Evolutionary conservation across 2,329 filamentous ascomycete species (phyloP).

Genomic region (Alternaria metachromatica): DNA sequence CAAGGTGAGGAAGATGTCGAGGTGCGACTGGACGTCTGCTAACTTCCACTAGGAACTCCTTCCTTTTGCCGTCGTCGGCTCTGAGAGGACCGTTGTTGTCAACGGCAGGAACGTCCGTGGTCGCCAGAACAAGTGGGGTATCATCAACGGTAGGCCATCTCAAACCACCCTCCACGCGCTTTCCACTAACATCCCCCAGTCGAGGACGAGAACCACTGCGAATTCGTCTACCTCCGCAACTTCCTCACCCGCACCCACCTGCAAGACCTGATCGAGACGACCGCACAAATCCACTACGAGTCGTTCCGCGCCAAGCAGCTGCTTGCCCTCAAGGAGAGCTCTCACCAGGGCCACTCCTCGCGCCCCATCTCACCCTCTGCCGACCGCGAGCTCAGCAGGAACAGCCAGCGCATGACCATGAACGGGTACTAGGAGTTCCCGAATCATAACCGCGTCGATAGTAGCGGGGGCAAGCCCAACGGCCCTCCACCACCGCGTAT

Average conservation of each 20-base stretch:
- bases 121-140: conserved; percentile 98
- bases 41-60: conserved; percentile 74
- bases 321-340: conserved; percentile 95
- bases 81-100: conserved; percentile 97
- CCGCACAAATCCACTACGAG: conserved; percentile 99
- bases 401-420: conserved; percentile 97
- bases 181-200: conserved; percentile 57
- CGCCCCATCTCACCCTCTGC: conserved; percentile 94
- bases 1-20: conserved; percentile 72
- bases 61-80: conserved; percentile 96
- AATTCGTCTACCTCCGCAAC: conserved; percentile 98
- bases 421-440: conserved; percentile 82
- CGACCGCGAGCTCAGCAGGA: conserved; percentile 94
- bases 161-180: not conserved
- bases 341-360: conserved; percentile 77
- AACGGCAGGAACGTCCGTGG: conserved; percentile 97
- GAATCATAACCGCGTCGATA: conserved; percentile 41
- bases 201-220: conserved; percentile 99
- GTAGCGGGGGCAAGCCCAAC: conserved; percentile 31
- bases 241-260: conserved; percentile 98
- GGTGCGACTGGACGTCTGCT: conserved; percentile 29
- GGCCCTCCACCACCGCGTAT: conserved; percentile 30
- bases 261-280: conserved; percentile 98
- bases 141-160: conserved; percentile 73
- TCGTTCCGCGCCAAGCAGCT: conserved; percentile 99